These are phyloP conservation scores for Porphyrellus sp. DNA, from an alignment of 1,284 basidiomycete genomes.

Conservation along the genomic window DNA sequence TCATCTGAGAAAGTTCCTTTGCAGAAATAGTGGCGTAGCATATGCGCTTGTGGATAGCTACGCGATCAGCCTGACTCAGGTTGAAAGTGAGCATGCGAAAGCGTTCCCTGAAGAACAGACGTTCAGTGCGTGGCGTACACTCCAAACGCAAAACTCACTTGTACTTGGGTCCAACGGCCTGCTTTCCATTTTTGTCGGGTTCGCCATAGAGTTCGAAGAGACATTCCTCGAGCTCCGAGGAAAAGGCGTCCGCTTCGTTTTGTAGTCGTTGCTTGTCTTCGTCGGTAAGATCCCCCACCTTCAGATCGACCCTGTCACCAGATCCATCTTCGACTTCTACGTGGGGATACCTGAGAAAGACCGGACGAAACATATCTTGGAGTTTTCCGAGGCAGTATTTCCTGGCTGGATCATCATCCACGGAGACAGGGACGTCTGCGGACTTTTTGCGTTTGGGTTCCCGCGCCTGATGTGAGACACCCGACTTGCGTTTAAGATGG, in stretches of 20 bases:
- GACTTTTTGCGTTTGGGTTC: slow-evolving; percentile 48
- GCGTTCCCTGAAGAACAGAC: slow-evolving; percentile 56
- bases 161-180: slow-evolving; percentile 69
- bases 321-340: slow-evolving; percentile 25
- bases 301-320: slow-evolving; percentile 36
- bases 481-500: slow-evolving; percentile 45
- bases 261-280: slow-evolving; percentile 56
- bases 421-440: slow-evolving; percentile 32
- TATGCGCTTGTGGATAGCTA: slow-evolving; percentile 72
- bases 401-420: slow-evolving; percentile 64
- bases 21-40: slow-evolving; percentile 61
- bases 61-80: slow-evolving; percentile 70
- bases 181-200: slow-evolving; percentile 69
- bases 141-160: slow-evolving; percentile 53
- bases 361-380: slow-evolving; percentile 61
- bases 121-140: slow-evolving; percentile 5
- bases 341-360: slow-evolving; percentile 67
- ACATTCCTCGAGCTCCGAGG: slow-evolving; percentile 64
- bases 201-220: slow-evolving; percentile 72
- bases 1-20: slow-evolving; percentile 74
- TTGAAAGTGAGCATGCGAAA: slow-evolving; percentile 83
- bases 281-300: slow-evolving; percentile 45
- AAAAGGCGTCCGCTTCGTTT: slow-evolving; percentile 55
- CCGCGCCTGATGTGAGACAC: slow-evolving; percentile 32
- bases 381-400: slow-evolving; percentile 75